These are phyloP conservation scores for Phytophthora macrochlamydospora DNA, from an alignment of 352 stramenopile species.

Conservation along the genomic window DNA sequence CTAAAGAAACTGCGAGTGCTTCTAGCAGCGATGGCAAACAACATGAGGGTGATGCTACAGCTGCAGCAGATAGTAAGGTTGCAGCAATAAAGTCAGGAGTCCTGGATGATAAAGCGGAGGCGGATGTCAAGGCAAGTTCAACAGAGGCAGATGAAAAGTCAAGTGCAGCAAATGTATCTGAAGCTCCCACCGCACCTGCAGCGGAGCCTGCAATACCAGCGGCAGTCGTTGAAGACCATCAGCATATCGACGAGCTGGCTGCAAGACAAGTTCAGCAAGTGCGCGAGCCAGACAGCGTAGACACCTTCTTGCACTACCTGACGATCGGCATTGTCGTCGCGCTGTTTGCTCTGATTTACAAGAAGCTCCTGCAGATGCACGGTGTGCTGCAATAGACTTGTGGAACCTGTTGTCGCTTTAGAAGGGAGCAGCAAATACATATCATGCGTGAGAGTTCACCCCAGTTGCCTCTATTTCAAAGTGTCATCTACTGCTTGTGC, in stretches of 20 bases:
- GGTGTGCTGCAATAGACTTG: constrained; percentile 53
- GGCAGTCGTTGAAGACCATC: constrained; percentile 9
- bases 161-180: constrained; percentile 3
- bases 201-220: constrained; percentile 8
- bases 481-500: constrained; percentile 31
- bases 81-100: background rate
- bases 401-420: background rate
- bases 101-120: background rate
- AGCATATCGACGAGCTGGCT: constrained; percentile 17
- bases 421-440: background rate
- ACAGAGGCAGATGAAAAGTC: constrained; percentile 1
- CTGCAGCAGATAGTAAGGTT: background rate
- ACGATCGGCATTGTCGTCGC: constrained; percentile 66
- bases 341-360: constrained; percentile 79
- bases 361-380: constrained; percentile 80
- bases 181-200: background rate
- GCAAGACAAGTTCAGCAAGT: constrained; percentile 23
- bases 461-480: too few relatives aligned
- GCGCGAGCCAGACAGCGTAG: constrained; percentile 48
- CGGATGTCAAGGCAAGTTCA: background rate
- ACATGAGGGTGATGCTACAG: background rate
- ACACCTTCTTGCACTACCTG: constrained; percentile 75
- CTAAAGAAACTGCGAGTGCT: constrained; percentile 11
- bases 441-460: too few relatives aligned
- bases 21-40: constrained; percentile 3